Evolutionary conservation across 768 basidiomycete species (phyloP), one percentile per base, ranked within the genome.

Genomic region (Kwoniella newhampshirensis): DNA sequence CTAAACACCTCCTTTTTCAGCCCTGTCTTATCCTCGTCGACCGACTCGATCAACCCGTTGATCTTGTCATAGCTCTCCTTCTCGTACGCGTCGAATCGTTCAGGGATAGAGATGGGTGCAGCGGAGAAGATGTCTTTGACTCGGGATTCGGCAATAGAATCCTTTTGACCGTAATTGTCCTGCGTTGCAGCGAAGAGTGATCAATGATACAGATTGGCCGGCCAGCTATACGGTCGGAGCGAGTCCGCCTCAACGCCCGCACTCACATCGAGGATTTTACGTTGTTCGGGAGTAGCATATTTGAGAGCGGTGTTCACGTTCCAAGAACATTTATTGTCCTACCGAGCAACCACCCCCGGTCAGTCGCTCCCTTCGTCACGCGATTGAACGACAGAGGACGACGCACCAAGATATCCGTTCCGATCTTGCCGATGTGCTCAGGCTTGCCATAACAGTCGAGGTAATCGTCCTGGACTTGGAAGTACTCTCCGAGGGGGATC

Each of bases 271-370:
- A 81, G 77, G 26, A 79, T 68, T 47, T 77, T 75, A 12, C 80
- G 72, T 66, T 81, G 81, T 39, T 78, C 78, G 1, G 77, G 67
- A 3, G 73, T 75, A 26, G 77, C 79, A 51, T 70, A 59, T 51
- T 73, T 59, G 56, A 98, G 81, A 26, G 91, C 96, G 20, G 84
- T 85, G 78, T 96, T 97, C 76, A 98, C 82, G 66, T 87, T 86
- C 96, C 94, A 99, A 17, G 87, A 88, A 78, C 94, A 98, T 80
- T 99, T 99, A 84, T 97, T 97, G 78, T 99, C 94, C 70, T 32
- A 32, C 32, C 73, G 51, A 8, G 13, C 20, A 17, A 21, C 17
- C 36, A 11, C 36, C 36, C 36, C 11, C 36, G n/a, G n/a, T n/a
- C 11, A 37, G 18, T 42, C 17, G 40, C 6, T 6, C 8, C 6